These are phyloP conservation scores for Corymbia citriodora DNA, from an alignment of 441 rosid species.

Conservation along the genomic window DNA sequence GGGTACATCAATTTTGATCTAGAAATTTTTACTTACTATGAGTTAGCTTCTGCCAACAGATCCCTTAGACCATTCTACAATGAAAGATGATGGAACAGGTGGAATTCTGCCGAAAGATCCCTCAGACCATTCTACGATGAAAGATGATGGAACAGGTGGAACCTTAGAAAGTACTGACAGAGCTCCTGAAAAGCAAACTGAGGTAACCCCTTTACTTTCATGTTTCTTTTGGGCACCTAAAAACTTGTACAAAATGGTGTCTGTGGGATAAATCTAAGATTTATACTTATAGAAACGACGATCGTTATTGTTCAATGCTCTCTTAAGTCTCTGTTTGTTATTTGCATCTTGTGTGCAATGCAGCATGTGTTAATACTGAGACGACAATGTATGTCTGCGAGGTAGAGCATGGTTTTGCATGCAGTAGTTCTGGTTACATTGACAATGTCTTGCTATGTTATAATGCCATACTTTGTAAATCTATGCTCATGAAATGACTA, in stretches of 20 bases:
- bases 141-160: not conserved
- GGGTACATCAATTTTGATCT: not conserved
- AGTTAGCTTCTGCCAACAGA: slow-evolving; percentile 10
- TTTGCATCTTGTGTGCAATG: not conserved
- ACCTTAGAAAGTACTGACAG: slow-evolving; percentile 5
- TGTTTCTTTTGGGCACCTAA: not conserved
- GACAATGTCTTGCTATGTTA: not conserved
- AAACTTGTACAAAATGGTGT: not conserved
- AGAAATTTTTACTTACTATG: not conserved
- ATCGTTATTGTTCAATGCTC: not conserved
- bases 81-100: too few species aligned
- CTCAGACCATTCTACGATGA: too few species aligned
- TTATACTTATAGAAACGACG: not conserved
- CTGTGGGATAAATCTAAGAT: not conserved
- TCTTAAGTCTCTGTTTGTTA: not conserved
- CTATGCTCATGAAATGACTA: not conserved
- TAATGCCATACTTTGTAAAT: not conserved
- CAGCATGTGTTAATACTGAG: not conserved
- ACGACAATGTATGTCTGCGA: not conserved
- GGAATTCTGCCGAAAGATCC: too few species aligned
- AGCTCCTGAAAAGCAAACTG: slow-evolving; percentile 15
- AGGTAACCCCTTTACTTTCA: slow-evolving; percentile 21
- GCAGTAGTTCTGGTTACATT: not conserved
- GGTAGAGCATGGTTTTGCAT: not conserved
- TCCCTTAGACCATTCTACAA: not conserved